phyloP scores from a whole-genome alignment of 768 basidiomycete genomes.

The Lactarius hatsudake region DNA sequence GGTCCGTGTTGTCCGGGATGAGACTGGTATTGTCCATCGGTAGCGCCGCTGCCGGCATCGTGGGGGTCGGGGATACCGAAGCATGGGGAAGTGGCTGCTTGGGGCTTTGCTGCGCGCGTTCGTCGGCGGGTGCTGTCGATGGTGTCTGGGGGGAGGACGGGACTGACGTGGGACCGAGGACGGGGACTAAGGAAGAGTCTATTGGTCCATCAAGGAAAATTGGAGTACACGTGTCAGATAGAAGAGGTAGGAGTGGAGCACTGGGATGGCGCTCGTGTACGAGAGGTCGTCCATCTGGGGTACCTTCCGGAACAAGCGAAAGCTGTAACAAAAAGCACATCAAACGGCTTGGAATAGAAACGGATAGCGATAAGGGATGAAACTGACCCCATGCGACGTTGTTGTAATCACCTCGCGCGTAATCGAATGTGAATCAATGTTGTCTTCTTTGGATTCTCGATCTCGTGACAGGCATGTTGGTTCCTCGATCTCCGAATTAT shows the following conservation, averaged over 20 bases:
- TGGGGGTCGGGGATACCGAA: not conserved
- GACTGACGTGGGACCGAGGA: not conserved
- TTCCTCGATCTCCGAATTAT: conserved; percentile 1
- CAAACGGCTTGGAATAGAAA: conserved; percentile 10
- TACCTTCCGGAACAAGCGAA: conserved; percentile 1
- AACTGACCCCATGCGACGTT: conserved; percentile 4
- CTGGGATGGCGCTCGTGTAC: conserved; percentile 2
- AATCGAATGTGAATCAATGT: not conserved
- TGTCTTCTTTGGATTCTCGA: conserved; percentile 1
- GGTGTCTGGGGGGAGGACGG: not conserved
- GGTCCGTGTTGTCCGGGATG: not conserved
- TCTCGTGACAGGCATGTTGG: conserved; percentile 5
- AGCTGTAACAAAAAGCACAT: conserved; percentile 3
- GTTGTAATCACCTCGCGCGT: not conserved
- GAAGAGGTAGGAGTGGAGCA: not conserved
- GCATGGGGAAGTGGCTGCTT: not conserved
- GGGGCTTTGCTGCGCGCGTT: not conserved
- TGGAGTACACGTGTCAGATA: not conserved
- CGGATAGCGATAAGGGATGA: conserved; percentile 13
- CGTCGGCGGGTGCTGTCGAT: not conserved
- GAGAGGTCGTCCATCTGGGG: conserved; percentile 6
- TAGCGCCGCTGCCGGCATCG: not conserved
- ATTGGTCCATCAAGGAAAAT: not conserved
- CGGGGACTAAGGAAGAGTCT: not conserved
- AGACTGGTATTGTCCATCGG: not conserved